Evolutionary conservation across 495 filamentous ascomycete species (phyloP), one percentile per base, ranked within the genome.

Genomic region (Penicillium lividum): DNA sequence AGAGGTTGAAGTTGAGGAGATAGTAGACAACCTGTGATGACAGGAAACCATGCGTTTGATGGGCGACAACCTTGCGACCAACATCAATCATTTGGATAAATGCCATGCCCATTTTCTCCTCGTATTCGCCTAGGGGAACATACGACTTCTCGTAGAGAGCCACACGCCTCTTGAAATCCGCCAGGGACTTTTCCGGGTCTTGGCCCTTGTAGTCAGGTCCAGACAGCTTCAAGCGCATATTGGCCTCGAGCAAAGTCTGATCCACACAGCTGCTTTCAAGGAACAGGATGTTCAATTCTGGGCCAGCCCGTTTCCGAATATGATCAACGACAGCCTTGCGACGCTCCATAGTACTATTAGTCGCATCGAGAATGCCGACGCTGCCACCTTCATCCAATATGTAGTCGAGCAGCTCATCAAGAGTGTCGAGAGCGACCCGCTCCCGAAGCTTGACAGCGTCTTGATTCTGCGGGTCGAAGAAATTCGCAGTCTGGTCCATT

Each of bases 61-160:
- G 90, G 16, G 92, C 86, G 28, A 97, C 86, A 30, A 98, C 80
- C 72, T 98, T 98, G 40, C 93, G 86, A 38, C 94, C 94, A 22
- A 98, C 94, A 70, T 98, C 94, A 48, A 97, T 95, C 91, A 98
- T 97, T 81, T 92, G 73, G 48, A 98, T 91, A 68, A 92, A 98
- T 48, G 92, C 89, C 86, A 97, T 89, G 60, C 90, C 83, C 60
- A 93, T 77, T 16, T 86, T 80, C 69, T 98, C 94, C 73, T 98
- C 94, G 61, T 90, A 96, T 34, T 95, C 84, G 13, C 94, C 94
- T 3, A 98, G 75, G 0, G 94, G 90, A 10, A 95, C 85, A 68
- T 98, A 98, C 18, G 91, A 92, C 62, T 89, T 90, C 70, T 97
- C 88, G 65, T 98, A 98, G 5, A 96, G 87, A 50, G 85, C 85